Base-by-base conservation (phyloP, 2,329 filamentous ascomycete species). In the Scopulariopsis brevicaulis region DNA sequence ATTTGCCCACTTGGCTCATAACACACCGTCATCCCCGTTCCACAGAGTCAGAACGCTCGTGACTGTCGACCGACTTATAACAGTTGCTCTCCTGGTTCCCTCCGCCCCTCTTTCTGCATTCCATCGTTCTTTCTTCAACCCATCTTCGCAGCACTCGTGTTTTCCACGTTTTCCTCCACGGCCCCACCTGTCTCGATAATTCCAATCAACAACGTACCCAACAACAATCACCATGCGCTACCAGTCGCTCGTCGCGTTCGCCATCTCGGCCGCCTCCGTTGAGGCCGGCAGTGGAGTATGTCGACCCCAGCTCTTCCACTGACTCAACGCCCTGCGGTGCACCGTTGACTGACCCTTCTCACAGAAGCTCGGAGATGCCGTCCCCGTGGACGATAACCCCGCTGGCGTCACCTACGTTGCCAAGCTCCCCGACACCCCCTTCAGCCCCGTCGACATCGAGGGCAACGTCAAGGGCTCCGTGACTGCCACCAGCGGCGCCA, bases 401-500 rank as follows among this genome's bases (percentile, higher is more conserved):
- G 59, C 68, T 4, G 77, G 77, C 37, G 69, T 74, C 32, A 67
- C 73, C 35, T 87, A 83, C 70, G 70, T 75, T 57, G 86, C 82
- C 20, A 72, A 68, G 1, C 75, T 89, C 5, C 82, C 82, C 18
- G 69, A 77, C 2, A 66, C 76, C 28, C 69, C 75, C 4, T 80
- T 80, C 70, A 82, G 78, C 67, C 73, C 76, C 59, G 71, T 75
- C 2, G 75, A 67, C 59, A 71, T 77, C 52, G 66, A 70, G 6
- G 80, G 79, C 63, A 82, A 83, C 54, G 71, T 86, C 58, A 74
- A 79, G 64, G 79, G 83, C 18, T 74, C 64, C 37, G 70, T 87
- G 64, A 70, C 69, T 15, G 79, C 75, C 48, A 70, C 69, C 43
- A 71, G 77, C 48, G 71, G 71, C 48, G 67, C 74, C 1, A 72